Conservation (phyloP, 495 filamentous ascomycete genomes). For the Glutinoglossum americanum region DNA sequence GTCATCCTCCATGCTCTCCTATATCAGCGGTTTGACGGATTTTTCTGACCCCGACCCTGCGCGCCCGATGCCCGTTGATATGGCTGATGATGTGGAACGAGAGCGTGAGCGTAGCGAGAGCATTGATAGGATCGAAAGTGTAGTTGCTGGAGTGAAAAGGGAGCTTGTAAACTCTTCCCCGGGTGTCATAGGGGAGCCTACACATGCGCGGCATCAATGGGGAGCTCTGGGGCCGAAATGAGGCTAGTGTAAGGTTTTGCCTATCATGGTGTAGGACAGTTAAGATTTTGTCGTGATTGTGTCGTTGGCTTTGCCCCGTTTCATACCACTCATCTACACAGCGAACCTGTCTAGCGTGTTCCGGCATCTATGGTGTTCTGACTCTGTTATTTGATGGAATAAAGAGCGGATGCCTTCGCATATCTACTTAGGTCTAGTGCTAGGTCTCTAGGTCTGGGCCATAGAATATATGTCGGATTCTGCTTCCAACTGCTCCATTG, state of each 20-base stretch:
- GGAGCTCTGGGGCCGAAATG: not conserved
- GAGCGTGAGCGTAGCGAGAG: not conserved
- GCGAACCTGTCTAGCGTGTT: not conserved
- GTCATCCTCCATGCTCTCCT: slow-evolving; percentile 45
- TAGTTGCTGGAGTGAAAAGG: not conserved
- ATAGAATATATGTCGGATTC: not conserved
- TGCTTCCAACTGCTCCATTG: not conserved
- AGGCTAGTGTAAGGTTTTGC: not conserved
- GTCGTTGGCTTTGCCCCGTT: too few relatives aligned
- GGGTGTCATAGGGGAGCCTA: not conserved
- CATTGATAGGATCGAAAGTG: not conserved
- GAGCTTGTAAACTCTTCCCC: not conserved
- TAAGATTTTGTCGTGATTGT: not conserved
- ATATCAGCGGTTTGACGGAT: slow-evolving; percentile 44
- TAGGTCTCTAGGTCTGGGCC: too few relatives aligned
- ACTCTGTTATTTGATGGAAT: too few relatives aligned
- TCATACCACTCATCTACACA: not conserved
- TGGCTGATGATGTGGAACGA: not conserved
- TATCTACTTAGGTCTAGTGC: not conserved
- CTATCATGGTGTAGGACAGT: not conserved
- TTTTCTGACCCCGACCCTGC: slow-evolving; percentile 18
- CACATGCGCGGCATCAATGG: not conserved
- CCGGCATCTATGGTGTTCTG: not conserved
- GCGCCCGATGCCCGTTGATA: not conserved
- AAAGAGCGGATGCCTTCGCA: not conserved